Evolutionary conservation across 371 early-diverging fungal genomes (phyloP).

Genomic region (Apophysomyces trapeziformis): DNA sequence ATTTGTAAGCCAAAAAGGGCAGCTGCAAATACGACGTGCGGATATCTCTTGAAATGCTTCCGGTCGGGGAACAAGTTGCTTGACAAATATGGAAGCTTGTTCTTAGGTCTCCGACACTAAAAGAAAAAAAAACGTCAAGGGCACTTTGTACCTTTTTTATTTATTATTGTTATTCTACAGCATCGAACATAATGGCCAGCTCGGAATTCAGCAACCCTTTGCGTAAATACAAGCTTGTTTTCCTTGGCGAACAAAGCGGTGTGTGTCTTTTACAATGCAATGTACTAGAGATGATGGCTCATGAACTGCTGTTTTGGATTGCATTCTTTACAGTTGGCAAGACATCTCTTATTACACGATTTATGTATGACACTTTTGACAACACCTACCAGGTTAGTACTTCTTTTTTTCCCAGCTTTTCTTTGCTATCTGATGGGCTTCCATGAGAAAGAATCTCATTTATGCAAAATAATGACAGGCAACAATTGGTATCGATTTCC

Average conservation of each 20-base stretch:
- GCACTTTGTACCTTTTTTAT: conserved; percentile 17
- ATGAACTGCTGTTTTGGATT: not conserved
- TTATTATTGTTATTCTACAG: conserved; percentile 13
- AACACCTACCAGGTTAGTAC: conserved; percentile 81
- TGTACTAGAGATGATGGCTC: not conserved
- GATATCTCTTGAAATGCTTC: not conserved
- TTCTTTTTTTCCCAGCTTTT: not conserved
- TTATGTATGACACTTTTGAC: conserved; percentile 98
- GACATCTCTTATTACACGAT: conserved; percentile 98
- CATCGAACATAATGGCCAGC: conserved; percentile 26
- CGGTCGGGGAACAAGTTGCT: conserved; percentile 7
- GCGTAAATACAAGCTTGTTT: conserved; percentile 91
- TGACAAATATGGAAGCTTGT: too few species aligned
- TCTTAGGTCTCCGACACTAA: conserved; percentile 1
- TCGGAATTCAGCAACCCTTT: conserved; percentile 69
- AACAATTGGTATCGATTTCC: conserved; percentile 99
- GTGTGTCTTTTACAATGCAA: conserved; percentile 27
- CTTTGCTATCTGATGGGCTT: not conserved
- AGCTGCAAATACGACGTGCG: too few species aligned
- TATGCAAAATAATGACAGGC: conserved; percentile 65
- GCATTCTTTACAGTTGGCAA: conserved; percentile 83
- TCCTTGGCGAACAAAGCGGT: conserved; percentile 97
- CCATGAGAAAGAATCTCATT: not conserved
- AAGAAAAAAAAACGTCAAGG: not conserved
- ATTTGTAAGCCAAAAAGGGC: not conserved